Percentiles rank a stretch among this genome's conserved stretches.
Evolutionary conservation across 2,329 filamentous ascomycete genomes (phyloP).

Genomic region (Penicillium sclerotigenum): DNA sequence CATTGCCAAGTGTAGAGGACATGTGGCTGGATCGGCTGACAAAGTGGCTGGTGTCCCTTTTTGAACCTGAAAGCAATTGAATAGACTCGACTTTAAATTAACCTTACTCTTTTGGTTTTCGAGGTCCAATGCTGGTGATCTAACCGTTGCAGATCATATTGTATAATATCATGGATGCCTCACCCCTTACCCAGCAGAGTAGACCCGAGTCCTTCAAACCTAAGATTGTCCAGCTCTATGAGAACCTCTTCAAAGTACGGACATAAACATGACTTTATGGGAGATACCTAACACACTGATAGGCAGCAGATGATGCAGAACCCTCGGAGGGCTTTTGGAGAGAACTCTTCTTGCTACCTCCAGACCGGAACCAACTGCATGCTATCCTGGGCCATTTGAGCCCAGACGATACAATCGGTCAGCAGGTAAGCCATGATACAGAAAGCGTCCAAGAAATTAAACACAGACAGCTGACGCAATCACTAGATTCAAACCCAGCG

Average conservation of each 20-base stretch:
- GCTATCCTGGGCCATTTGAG: constrained; percentile 66
- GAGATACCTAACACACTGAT: constrained; percentile 21
- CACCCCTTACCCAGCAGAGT: constrained; percentile 88
- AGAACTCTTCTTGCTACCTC: constrained; percentile 88
- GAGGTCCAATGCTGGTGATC: constrained; percentile 19
- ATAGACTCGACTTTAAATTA: constrained; percentile 8
- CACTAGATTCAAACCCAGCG: constrained; percentile 65
- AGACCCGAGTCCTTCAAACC: constrained; percentile 88
- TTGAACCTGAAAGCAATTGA: constrained; percentile 11
- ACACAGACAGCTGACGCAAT: constrained; percentile 14
- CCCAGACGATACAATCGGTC: constrained; percentile 70
- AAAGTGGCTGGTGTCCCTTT: constrained; percentile 27
- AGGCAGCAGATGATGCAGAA: constrained; percentile 65
- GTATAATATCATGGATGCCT: constrained; percentile 67
- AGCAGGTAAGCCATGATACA: constrained; percentile 54
- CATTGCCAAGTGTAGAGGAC: constrained; percentile 18
- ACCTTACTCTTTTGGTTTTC: background rate
- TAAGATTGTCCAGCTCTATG: constrained; percentile 89
- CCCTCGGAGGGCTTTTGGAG: constrained; percentile 90
- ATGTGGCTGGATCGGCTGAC: constrained; percentile 30
- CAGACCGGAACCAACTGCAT: constrained; percentile 68
- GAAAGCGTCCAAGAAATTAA: background rate
- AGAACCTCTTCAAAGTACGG: constrained; percentile 67
- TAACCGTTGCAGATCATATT: constrained; percentile 17
- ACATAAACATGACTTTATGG: constrained; percentile 2